A percentile compares a stretch with the other conserved stretches of the same genome.
Conservation (phyloP, 352 stramenopile genomes). For the Hyaloperonospora arabidopsidis region DNA sequence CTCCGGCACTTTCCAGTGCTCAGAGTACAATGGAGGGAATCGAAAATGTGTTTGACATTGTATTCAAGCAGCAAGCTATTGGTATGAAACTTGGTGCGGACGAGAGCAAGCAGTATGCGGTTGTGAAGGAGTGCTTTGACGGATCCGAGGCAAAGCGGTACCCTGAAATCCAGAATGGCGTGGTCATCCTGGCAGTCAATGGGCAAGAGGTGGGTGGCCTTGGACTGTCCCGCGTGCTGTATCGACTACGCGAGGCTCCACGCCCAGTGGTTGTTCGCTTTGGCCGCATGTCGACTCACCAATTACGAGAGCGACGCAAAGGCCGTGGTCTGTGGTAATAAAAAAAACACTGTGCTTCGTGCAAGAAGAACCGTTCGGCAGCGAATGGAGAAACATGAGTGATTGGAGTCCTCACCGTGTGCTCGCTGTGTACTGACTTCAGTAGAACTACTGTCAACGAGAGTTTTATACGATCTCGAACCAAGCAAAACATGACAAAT, state of each 20-base stretch:
- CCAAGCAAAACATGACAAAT: too few species aligned
- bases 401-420: too few species aligned
- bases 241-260: conserved; percentile 65
- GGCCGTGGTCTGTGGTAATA: conserved; percentile 19
- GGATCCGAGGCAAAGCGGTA: conserved; percentile 64
- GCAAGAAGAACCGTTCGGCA: too few species aligned
- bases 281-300: conserved; percentile 43
- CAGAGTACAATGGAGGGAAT: conserved; percentile 46
- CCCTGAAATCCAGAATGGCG: conserved; percentile 68
- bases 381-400: too few species aligned
- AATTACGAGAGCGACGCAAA: conserved; percentile 32
- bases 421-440: too few species aligned
- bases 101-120: conserved; percentile 58
- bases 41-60: conserved; percentile 77
- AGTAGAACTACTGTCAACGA: too few species aligned
- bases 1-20: conserved; percentile 19
- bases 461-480: too few species aligned
- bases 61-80: conserved; percentile 82
- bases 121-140: conserved; percentile 80
- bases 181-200: conserved; percentile 79
- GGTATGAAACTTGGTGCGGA: conserved; percentile 75
- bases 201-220: conserved; percentile 67
- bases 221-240: conserved; percentile 63
- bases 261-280: conserved; percentile 79
- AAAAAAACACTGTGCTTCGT: not conserved